Base-by-base conservation (phyloP, 139 green algal species). In the Yamagishiella unicocca region DNA sequence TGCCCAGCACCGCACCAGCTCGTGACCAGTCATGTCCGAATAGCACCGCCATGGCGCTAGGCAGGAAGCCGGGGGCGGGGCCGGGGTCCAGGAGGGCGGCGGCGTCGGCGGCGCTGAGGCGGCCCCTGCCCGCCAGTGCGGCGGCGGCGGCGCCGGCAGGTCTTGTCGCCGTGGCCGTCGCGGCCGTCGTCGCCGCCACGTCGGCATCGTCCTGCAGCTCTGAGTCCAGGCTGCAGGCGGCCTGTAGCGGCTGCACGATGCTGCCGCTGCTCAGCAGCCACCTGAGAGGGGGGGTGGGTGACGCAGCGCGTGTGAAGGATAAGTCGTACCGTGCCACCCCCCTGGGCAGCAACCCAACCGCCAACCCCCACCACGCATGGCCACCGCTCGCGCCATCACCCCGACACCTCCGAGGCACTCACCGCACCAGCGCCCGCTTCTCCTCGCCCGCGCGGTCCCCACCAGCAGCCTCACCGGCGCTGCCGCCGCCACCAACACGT, bases 201-300 rank as follows among this genome's bases (percentile, higher is more conserved):
- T 17, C 46, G 6, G 40, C 37, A 4, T 87, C 81, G 5, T 66
- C 64, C 46, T 81, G 27, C 17, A 62, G 38, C 54, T 89, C 83
- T 14, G 43, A 38, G 10, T 89, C 83, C 38, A 89, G 53, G 83
- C 46, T 75, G 83, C 1, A n/a, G 7, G 40, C 38, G 9, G 83
- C 38, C 53, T 55, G 31, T 42, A 89, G 83, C 37, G 83, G 83
- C 54, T 74, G 42, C 72, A 89, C 72, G 10, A 83, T 40, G 42
- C 72, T 84, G 83, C 83, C 31, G 38, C 38, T 74, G 83, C 54
- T 53, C 35, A 89, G 53, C 83, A 89, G 62, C 83, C 83, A 89
- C 29, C 83, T 83, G 83, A 6, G 21, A 1, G 29, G 19, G 21
- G 29, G 50, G 43, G 5, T 19, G 22, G 42, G 29, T n/a, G n/a